These are phyloP conservation scores for Dryadomyces sulphureus DNA, from an alignment of 2,329 filamentous ascomycete genomes.

Conservation along the genomic window DNA sequence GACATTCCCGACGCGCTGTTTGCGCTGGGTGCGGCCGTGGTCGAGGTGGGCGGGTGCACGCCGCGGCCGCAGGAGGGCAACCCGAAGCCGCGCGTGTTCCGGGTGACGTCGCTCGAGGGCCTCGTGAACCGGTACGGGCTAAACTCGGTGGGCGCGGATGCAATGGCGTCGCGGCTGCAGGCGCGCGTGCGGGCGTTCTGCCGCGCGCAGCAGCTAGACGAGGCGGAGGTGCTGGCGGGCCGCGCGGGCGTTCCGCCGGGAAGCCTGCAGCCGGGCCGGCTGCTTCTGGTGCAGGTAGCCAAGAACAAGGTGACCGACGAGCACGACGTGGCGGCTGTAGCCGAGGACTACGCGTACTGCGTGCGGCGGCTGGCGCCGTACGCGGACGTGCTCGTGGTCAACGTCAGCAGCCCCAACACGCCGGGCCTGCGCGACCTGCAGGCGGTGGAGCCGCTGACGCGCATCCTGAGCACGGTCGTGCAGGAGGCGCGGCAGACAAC, in stretches of 20 bases:
- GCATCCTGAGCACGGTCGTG: constrained; percentile 71
- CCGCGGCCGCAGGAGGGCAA: constrained; percentile 82
- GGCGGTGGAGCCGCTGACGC: constrained; percentile 66
- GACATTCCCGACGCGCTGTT: constrained; percentile 78
- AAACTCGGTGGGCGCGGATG: constrained; percentile 80
- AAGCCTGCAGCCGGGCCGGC: constrained; percentile 58
- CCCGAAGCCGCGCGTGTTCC: constrained; percentile 74
- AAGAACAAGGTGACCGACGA: constrained; percentile 94
- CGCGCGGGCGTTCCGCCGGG: constrained; percentile 60
- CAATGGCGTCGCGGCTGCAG: constrained; percentile 65
- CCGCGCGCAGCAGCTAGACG: constrained; percentile 52
- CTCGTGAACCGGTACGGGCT: constrained; percentile 94
- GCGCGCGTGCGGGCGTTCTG: constrained; percentile 69
- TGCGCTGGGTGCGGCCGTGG: constrained; percentile 68
- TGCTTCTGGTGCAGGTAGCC: constrained; percentile 83
- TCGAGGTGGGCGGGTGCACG: constrained; percentile 87
- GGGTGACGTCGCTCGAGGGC: constrained; percentile 67
- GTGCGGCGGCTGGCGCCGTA: constrained; percentile 72
- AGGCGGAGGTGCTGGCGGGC: constrained; percentile 62
- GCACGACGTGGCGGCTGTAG: constrained; percentile 66
- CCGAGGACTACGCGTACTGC: constrained; percentile 75
- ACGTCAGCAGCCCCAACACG: constrained; percentile 93
- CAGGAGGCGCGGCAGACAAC: constrained; percentile 55
- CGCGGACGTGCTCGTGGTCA: constrained; percentile 93
- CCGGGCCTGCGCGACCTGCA: constrained; percentile 81